Base-by-base conservation (phyloP, 139 green algal genomes). In the Yamagishiella unicocca region DNA sequence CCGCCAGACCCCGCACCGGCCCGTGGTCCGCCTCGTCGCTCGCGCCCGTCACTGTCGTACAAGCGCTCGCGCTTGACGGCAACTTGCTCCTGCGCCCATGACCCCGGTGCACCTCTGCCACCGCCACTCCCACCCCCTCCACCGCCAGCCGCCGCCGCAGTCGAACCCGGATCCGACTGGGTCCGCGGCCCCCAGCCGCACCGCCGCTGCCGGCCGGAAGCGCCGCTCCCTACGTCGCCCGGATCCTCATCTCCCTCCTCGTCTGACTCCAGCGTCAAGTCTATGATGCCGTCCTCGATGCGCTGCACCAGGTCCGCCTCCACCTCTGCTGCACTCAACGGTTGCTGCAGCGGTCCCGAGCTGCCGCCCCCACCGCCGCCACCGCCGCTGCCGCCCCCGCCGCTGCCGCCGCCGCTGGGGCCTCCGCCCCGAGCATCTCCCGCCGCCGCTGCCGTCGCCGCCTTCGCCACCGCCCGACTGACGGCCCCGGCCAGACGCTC, bases 211-310 rank as follows among this genome's bases (percentile, higher is more conserved):
- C 35, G 33, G 1, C 6, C 9, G 8, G 14, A 31, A 53, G 5
- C 31, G 54, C 37, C 37, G 19, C 24, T 24, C 54, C 40, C 35
- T 38, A 46, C n/a, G n/a, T 27, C 24, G 40, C 1, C 25, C 25
- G 24, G 10, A 1, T 38, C 70, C 3, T 40, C 24, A 33, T 78
- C 70, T 0, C 55, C 40, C 9, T 78, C 70, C 29, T 37, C 45
- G 19, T 86, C 80, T 33, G 78, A 84, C 19, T 66, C 42, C 29
- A 77, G n/a, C 0, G 64, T 78, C 25, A 86, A 22, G 33, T 86
- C 80, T 2, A 86, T 54, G 22, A 86, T 33, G 10, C 62, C 64
- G 9, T 77, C 64, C 61, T 86, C 64, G 1, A 86, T 67, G 19
- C 64, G 64, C 14, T 43, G 43, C 1, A 86, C 62, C 8, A 86